Percentiles rank a stretch among this genome's conserved stretches.
Conservation (phyloP, 163 green algal genomes). For the Prototheca stagnorum region DNA sequence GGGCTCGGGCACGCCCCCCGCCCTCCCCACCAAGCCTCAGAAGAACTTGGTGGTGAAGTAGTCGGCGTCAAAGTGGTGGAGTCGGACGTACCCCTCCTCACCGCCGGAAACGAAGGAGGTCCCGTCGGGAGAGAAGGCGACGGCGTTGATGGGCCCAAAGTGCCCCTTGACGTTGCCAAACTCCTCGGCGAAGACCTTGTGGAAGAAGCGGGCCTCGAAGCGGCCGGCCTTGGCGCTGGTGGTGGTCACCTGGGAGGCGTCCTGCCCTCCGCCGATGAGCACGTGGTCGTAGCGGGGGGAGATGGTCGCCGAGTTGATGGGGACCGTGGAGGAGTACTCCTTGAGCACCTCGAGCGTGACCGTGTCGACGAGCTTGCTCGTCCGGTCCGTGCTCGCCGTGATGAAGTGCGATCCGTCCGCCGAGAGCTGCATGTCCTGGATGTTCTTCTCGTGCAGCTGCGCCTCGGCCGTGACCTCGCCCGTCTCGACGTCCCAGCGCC, state of each 20-base stretch:
- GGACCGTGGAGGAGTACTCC: slow-evolving; percentile 72
- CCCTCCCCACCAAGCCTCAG: slow-evolving; percentile 1
- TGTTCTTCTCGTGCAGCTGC: slow-evolving; percentile 30
- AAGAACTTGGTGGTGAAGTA: slow-evolving; percentile 31
- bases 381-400: slow-evolving; percentile 85
- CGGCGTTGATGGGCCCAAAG: slow-evolving; percentile 94
- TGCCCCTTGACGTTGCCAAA: slow-evolving; percentile 89
- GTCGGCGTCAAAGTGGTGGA: slow-evolving; percentile 86
- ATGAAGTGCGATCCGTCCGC: slow-evolving; percentile 78
- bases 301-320: slow-evolving; percentile 78
- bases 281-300: slow-evolving; percentile 91
- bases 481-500: slow-evolving; percentile 70
- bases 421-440: slow-evolving; percentile 41
- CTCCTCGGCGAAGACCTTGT: slow-evolving; percentile 94
- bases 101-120: slow-evolving; percentile 75
- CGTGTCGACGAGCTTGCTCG: slow-evolving; percentile 66
- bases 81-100: slow-evolving; percentile 93
- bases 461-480: slow-evolving; percentile 46
- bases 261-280: slow-evolving; percentile 83
- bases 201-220: slow-evolving; percentile 94
- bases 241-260: slow-evolving; percentile 82
- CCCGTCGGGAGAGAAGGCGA: slow-evolving; percentile 84
- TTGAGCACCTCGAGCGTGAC: slow-evolving; percentile 69
- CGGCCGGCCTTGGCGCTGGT: slow-evolving; percentile 69
- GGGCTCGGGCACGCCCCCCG: too few relatives aligned